These are phyloP conservation scores for Solanum arcanum DNA, from an alignment of 257 asterid genomes.

Conservation along the genomic window DNA sequence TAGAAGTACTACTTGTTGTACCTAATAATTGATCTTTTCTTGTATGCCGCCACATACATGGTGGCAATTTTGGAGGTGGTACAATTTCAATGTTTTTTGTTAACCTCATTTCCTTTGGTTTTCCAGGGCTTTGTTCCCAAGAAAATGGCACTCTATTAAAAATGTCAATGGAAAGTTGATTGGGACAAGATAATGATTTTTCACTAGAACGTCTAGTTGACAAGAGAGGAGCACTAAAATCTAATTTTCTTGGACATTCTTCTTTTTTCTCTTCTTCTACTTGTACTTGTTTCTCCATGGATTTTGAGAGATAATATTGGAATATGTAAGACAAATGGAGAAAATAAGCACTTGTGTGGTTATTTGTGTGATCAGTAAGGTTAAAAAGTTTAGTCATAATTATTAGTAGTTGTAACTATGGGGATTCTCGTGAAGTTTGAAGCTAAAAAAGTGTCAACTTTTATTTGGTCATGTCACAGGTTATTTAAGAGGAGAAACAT, in stretches of 20 bases:
- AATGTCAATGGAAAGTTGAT: slow-evolving; percentile 3
- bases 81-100: background rate
- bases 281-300: slow-evolving; percentile 33
- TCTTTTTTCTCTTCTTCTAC: slow-evolving; percentile 15
- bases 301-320: background rate
- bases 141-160: slow-evolving; percentile 60
- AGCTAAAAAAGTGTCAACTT: slow-evolving; percentile 13
- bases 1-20: background rate
- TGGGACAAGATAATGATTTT: background rate
- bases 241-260: slow-evolving; percentile 36
- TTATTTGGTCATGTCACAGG: background rate
- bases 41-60: slow-evolving; percentile 39
- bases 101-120: slow-evolving; percentile 36
- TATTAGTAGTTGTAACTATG: slow-evolving; percentile 28
- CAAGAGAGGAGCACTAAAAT: slow-evolving; percentile 54
- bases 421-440: slow-evolving; percentile 45
- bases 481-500: slow-evolving; percentile 1
- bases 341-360: background rate
- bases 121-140: slow-evolving; percentile 69
- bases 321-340: background rate
- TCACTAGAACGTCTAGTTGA: slow-evolving; percentile 37
- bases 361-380: background rate
- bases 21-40: background rate
- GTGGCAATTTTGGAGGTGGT: slow-evolving; percentile 41
- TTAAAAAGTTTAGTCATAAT: slow-evolving; percentile 13